Evolutionary conservation across 2,329 filamentous ascomycete species (phyloP).

Genomic region (Incumbomyces lentus): DNA sequence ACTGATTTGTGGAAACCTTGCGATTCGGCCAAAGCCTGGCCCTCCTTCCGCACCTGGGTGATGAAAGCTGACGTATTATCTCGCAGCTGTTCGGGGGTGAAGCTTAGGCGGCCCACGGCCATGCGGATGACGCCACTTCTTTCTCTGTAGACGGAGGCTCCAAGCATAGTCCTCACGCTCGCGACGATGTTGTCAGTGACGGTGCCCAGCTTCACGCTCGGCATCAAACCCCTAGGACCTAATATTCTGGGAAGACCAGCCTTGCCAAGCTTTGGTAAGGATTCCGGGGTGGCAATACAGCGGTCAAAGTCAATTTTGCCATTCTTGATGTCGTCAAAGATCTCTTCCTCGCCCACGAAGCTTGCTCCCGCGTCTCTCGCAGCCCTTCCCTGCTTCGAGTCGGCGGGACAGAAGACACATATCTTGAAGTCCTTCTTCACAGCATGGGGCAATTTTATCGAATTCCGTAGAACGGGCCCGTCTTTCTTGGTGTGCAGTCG

Average conservation of each 20-base stretch:
- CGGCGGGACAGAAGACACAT: slow-evolving; percentile 81
- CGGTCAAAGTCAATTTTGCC: slow-evolving; percentile 80
- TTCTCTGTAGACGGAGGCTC: slow-evolving; percentile 80
- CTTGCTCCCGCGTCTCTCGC: slow-evolving; percentile 70
- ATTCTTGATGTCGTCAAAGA: slow-evolving; percentile 68
- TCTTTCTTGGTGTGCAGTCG: slow-evolving; percentile 75
- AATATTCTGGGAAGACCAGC: slow-evolving; percentile 69
- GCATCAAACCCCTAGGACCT: slow-evolving; percentile 88
- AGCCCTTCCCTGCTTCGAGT: slow-evolving; percentile 60
- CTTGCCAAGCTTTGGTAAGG: slow-evolving; percentile 68
- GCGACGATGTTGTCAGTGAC: slow-evolving; percentile 69
- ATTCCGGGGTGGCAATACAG: slow-evolving; percentile 74
- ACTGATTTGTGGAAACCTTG: slow-evolving; percentile 57
- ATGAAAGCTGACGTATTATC: slow-evolving; percentile 74
- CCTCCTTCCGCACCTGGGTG: slow-evolving; percentile 66
- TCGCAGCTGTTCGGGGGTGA: slow-evolving; percentile 76
- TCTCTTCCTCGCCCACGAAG: slow-evolving; percentile 71
- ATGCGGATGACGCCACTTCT: slow-evolving; percentile 72
- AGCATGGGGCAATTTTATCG: slow-evolving; percentile 76
- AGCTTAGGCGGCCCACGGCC: slow-evolving; percentile 82
- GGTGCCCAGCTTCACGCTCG: slow-evolving; percentile 75
- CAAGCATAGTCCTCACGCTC: slow-evolving; percentile 72
- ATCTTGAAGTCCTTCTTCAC: slow-evolving; percentile 82
- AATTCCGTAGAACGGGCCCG: slow-evolving; percentile 76
- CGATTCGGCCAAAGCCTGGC: slow-evolving; percentile 50